Conservation (phyloP, 495 filamentous ascomycete genomes). For the Rusavskia elegans region DNA sequence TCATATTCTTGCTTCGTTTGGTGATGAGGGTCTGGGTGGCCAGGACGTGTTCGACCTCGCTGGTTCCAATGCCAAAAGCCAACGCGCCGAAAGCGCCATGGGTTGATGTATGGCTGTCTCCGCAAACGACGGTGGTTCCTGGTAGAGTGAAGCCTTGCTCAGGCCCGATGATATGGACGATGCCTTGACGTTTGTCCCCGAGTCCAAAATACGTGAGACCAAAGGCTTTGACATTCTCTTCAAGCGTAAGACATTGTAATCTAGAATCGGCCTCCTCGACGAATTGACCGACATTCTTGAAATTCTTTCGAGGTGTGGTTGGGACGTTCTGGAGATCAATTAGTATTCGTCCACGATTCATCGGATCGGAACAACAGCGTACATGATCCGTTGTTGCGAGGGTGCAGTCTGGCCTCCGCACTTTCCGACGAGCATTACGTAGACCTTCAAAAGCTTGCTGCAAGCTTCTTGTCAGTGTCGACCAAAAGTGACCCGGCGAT, state of each 20-base stretch:
- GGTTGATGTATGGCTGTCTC: conserved; percentile 94
- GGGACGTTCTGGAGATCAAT: conserved; percentile 63
- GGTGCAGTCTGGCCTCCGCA: conserved; percentile 90
- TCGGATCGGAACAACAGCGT: conserved; percentile 23
- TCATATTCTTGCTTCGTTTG: conserved; percentile 94
- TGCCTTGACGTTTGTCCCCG: conserved; percentile 90
- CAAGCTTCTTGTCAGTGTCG: conserved; percentile 12
- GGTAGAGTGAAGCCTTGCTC: conserved; percentile 98
- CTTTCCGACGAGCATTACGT: conserved; percentile 67
- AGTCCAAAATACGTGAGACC: conserved; percentile 95
- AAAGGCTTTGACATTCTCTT: conserved; percentile 94
- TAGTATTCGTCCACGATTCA: background rate
- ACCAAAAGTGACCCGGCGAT: background rate
- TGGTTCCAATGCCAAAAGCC: conserved; percentile 94
- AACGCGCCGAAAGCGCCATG: conserved; percentile 93
- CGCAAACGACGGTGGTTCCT: conserved; percentile 92
- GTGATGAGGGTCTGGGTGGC: conserved; percentile 93
- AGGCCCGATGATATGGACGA: conserved; percentile 97
- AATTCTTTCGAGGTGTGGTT: conserved; percentile 71
- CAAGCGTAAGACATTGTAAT: conserved; percentile 83
- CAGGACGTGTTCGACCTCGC: conserved; percentile 95
- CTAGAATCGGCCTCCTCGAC: conserved; percentile 89
- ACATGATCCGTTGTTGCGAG: conserved; percentile 94
- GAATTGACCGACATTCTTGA: conserved; percentile 73
- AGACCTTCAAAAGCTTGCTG: conserved; percentile 96